phyloP scores from a whole-genome alignment of 176 grass and related monocot genomes.

The Aegilops sharonensis region DNA sequence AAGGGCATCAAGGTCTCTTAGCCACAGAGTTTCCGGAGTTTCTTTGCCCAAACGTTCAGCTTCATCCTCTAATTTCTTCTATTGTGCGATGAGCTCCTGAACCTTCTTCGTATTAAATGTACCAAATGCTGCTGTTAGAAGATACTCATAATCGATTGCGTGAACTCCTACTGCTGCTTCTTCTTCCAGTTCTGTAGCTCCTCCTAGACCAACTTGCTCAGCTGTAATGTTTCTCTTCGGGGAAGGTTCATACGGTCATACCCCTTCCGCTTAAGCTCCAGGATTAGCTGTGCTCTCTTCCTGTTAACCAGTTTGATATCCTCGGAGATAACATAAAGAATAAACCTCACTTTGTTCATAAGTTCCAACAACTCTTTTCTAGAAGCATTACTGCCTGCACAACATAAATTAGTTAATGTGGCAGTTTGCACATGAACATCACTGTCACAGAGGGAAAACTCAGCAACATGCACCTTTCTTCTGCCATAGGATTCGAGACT shows the following conservation, averaged over 20 bases:
- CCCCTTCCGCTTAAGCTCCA: constrained; percentile 56
- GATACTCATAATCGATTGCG: constrained; percentile 61
- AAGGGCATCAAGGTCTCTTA: constrained; percentile 71
- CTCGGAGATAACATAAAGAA: constrained; percentile 49
- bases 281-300: constrained; percentile 70
- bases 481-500: constrained; percentile 45
- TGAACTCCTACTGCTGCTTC: background rate
- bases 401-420: background rate
- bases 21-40: constrained; percentile 51
- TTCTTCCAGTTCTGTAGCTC: constrained; percentile 45
- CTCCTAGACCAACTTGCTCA: constrained; percentile 43
- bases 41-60: constrained; percentile 51
- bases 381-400: constrained; percentile 47
- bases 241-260: constrained; percentile 42
- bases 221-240: constrained; percentile 53
- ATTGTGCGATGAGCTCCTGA: too few relatives aligned
- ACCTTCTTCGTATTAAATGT: constrained; percentile 27
- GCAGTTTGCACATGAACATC: too few relatives aligned
- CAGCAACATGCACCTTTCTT: constrained; percentile 46
- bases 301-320: constrained; percentile 55
- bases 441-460: too few relatives aligned
- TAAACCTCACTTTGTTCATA: constrained; percentile 71
- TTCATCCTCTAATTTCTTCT: constrained; percentile 30
- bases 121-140: constrained; percentile 64
- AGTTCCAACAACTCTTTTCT: constrained; percentile 60